Base-by-base conservation (phyloP, 2,329 filamentous ascomycete species). In the Clonostachys solani region DNA sequence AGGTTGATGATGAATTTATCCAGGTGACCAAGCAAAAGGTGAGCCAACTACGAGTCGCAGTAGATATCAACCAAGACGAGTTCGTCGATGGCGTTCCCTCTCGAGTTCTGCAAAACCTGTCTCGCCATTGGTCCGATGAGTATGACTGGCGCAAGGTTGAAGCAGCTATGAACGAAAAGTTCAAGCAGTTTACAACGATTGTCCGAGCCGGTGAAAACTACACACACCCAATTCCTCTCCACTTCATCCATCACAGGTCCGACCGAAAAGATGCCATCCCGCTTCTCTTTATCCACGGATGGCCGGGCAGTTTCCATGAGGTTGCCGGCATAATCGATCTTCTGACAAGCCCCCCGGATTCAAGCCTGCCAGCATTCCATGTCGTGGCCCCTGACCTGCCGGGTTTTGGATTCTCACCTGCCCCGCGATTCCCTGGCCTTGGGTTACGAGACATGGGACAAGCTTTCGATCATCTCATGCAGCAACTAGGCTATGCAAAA, bases 351-450 rank as follows among this genome's bases (percentile, higher is more conserved):
- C 63, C 64, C 0, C 29, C 53, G 1, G 49, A 57, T 12, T 48
- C 55, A 6, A 46, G 47, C 4, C 36, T 51, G 12, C 68, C 65
- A 16, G 63, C 71, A 4, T 77, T 74, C 56, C 69, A 77, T 51
- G 61, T 77, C 33, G 65, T 78, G 3, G 69, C 68, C 0, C 74
- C 74, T 5, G 68, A 65, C 6, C 53, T 69, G 3, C 70, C 71
- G 0, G 71, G 70, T 17, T 76, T 64, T 49, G 72, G 65, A 10
- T 75, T 74, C 53, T 72, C 67, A 1, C 58, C 62, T 16, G 51
- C 52, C 3, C 50, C 55, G 15, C 49, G 17, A 2, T 42, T 47
- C 42, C 19, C 50, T 5, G 51, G 50, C 8, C 29, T 56, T 5
- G 50, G 51, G 12, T 45, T 49, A 3, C 36, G 42, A 4, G 37